Evolutionary conservation across 768 basidiomycete species (phyloP).

Genomic region (Podaxis mareebaensis): DNA sequence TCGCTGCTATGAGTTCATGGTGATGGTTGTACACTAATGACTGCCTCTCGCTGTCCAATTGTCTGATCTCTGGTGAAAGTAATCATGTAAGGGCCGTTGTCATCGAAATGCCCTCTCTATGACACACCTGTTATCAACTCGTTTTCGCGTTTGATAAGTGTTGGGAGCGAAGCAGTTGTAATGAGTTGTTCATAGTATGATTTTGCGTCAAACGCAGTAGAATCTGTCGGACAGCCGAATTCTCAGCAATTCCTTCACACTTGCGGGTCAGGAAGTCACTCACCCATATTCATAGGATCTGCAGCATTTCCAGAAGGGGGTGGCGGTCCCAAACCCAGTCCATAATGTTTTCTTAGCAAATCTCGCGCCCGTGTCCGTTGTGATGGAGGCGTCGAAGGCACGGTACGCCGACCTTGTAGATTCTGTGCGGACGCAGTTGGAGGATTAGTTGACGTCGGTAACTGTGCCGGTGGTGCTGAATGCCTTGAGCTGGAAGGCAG

Average conservation of each 20-base stretch:
- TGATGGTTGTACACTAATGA: slow-evolving; percentile 94
- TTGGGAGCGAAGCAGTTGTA: slow-evolving; percentile 73
- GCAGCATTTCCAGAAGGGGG: slow-evolving; percentile 48
- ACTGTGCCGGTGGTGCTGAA: slow-evolving; percentile 16
- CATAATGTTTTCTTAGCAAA: slow-evolving; percentile 84
- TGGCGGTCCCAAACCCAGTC: slow-evolving; percentile 75
- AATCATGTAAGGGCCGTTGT: neutral
- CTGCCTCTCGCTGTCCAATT: slow-evolving; percentile 86
- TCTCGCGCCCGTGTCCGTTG: slow-evolving; percentile 61
- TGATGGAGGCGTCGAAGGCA: slow-evolving; percentile 8
- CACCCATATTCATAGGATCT: slow-evolving; percentile 85
- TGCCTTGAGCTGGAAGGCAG: neutral
- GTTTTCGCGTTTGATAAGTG: slow-evolving; percentile 77
- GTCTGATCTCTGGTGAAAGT: slow-evolving; percentile 67
- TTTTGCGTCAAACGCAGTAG: slow-evolving; percentile 78
- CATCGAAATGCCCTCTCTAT: neutral
- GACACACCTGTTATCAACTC: slow-evolving; percentile 69
- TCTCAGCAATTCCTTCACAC: neutral
- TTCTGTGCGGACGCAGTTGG: neutral
- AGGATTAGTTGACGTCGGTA: slow-evolving; percentile 13
- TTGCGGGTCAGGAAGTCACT: slow-evolving; percentile 16
- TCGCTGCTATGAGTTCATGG: slow-evolving; percentile 91
- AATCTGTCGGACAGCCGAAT: slow-evolving; percentile 48
- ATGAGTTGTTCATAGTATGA: slow-evolving; percentile 86
- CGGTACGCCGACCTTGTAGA: slow-evolving; percentile 3